Percentiles rank a stretch among this genome's conserved stretches.
phyloP scores from a whole-genome alignment of 805 yeast genomes.

The Saccharomycopsis malanga region DNA sequence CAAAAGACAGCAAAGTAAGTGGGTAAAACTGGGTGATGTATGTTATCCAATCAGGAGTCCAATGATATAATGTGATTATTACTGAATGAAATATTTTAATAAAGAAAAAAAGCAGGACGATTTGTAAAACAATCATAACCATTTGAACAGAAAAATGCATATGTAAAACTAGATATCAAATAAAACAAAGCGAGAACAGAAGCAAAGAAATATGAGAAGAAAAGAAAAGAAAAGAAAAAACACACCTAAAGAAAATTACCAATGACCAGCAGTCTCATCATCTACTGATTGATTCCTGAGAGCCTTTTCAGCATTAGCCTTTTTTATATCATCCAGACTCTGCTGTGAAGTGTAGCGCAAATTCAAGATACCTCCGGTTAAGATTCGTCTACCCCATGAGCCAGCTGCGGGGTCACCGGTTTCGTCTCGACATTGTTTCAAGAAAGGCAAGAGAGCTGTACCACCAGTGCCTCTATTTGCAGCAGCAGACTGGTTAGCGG shows the following conservation, averaged over 20 bases:
- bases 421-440: constrained; percentile 93
- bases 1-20: too few species aligned
- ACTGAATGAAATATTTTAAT: too few species aligned
- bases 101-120: too few species aligned
- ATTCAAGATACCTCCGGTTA: constrained; percentile 43
- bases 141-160: too few species aligned
- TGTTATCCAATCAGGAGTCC: too few species aligned
- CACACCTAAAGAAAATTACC: neutral
- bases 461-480: constrained; percentile 87
- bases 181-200: too few species aligned
- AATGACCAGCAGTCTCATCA: constrained; percentile 5
- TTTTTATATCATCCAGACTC: neutral
- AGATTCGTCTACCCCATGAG: constrained; percentile 74
- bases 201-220: neutral
- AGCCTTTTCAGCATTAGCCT: neutral
- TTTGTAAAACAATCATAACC: too few species aligned
- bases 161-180: too few species aligned
- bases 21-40: too few species aligned
- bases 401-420: constrained; percentile 94
- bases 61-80: too few species aligned
- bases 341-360: constrained; percentile 23
- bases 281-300: neutral
- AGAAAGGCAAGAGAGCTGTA: constrained; percentile 80
- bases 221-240: too few species aligned
- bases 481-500: constrained; percentile 33